A percentile compares a stretch with the other conserved stretches of the same genome.
Evolutionary conservation across 176 grass and related monocot species (phyloP).

Genomic region (Aechmea fasciata): DNA sequence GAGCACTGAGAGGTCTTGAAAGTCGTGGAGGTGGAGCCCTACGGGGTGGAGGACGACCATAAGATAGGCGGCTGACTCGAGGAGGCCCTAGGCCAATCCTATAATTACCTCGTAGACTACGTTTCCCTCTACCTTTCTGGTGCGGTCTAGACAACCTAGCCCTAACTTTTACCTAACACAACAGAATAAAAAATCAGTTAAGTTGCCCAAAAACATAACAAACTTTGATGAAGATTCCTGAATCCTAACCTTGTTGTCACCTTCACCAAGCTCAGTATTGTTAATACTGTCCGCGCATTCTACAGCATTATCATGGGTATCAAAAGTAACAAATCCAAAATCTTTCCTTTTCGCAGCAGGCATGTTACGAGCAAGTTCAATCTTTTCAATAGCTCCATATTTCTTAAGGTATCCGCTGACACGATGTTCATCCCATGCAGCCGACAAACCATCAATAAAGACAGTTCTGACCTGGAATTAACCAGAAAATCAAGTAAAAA

Average conservation of each 20-base stretch:
- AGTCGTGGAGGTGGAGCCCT: conserved; percentile 31
- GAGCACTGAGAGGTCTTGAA: conserved; percentile 28
- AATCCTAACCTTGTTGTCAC: conserved; percentile 54
- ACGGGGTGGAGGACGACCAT: conserved; percentile 30
- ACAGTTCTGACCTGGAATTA: conserved; percentile 77
- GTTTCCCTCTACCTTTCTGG: conserved; percentile 70
- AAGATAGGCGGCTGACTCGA: conserved; percentile 37
- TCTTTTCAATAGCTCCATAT: conserved; percentile 77
- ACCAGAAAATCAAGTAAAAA: neutral
- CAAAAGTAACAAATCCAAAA: conserved; percentile 99
- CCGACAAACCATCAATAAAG: conserved; percentile 78
- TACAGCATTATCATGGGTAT: conserved; percentile 80
- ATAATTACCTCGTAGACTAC: conserved; percentile 64
- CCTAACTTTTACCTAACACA: conserved; percentile 65
- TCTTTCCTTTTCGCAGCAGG: conserved; percentile 84
- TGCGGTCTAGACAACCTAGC: conserved; percentile 76
- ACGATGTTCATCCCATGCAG: conserved; percentile 78
- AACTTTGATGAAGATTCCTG: conserved; percentile 1
- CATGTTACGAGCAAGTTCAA: conserved; percentile 96
- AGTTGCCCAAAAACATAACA: conserved; percentile 1
- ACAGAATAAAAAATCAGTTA: neutral
- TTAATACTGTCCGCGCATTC: conserved; percentile 64
- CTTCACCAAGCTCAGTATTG: conserved; percentile 58
- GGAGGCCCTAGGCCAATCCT: conserved; percentile 44
- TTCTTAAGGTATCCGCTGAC: conserved; percentile 84